Percentiles rank a stretch among this genome's conserved stretches.
These are phyloP conservation scores for Gnomoniopsis sp. DNA, from an alignment of 2,329 filamentous ascomycete genomes.

Conservation along the genomic window DNA sequence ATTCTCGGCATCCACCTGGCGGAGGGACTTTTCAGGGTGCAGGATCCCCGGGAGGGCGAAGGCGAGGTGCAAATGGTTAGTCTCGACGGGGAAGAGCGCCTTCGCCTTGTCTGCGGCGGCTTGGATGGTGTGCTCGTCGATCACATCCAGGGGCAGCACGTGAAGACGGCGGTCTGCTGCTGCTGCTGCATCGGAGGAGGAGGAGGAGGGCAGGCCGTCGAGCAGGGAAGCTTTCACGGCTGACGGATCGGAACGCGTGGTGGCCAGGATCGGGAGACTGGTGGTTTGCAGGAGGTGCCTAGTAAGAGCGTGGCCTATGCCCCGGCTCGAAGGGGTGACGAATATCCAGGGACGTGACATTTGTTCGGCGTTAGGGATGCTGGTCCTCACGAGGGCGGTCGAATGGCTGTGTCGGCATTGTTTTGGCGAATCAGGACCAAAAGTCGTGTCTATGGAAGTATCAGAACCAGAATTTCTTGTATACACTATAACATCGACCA, in stretches of 20 bases:
- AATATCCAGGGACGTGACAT: slow-evolving; percentile 51
- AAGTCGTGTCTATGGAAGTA: no score
- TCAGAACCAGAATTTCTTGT: no score
- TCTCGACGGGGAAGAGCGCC: slow-evolving; percentile 46
- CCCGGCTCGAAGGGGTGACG: slow-evolving; percentile 44
- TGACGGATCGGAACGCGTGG: slow-evolving; percentile 36
- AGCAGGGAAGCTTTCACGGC: slow-evolving; percentile 33
- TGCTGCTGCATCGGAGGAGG: neutral
- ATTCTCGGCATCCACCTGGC: slow-evolving; percentile 57
- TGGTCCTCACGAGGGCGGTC: neutral
- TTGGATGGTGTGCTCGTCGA: slow-evolving; percentile 60
- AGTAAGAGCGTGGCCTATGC: slow-evolving; percentile 47
- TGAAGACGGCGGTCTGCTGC: slow-evolving; percentile 31
- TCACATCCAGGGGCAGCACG: slow-evolving; percentile 41
- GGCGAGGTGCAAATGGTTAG: slow-evolving; percentile 63
- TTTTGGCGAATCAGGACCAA: no score
- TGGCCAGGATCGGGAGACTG: slow-evolving; percentile 44
- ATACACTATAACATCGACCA: no score
- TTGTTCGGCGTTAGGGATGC: neutral
- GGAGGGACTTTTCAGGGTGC: slow-evolving; percentile 67
- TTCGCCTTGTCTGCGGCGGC: slow-evolving; percentile 51
- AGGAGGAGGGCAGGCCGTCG: slow-evolving; percentile 21
- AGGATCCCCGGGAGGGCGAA: slow-evolving; percentile 71
- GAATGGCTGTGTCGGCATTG: neutral
- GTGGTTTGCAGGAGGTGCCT: slow-evolving; percentile 46